These are phyloP conservation scores for Alternaria arborescens DNA, from an alignment of 2,329 filamentous ascomycete species.

Conservation along the genomic window DNA sequence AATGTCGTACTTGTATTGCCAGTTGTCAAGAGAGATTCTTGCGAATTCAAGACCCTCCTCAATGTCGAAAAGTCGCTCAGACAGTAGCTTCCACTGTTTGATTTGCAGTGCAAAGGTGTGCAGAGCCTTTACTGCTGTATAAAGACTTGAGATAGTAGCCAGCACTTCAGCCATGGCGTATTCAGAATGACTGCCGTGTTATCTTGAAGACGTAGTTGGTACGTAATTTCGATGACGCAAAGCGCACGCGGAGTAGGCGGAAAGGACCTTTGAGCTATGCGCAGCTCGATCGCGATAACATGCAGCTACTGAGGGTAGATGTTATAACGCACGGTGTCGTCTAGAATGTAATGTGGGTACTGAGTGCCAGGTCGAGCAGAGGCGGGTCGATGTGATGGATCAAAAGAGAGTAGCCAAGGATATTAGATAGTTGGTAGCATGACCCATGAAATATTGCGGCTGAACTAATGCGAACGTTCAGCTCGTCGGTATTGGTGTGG, in stretches of 20 bases:
- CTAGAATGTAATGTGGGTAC: background rate
- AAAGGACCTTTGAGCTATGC: background rate
- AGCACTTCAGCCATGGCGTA: conserved; percentile 33
- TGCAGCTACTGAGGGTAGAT: background rate
- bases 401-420: background rate
- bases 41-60: conserved; percentile 28
- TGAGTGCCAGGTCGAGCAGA: background rate
- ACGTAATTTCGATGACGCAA: background rate
- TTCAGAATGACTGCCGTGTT: background rate
- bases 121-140: conserved; percentile 27
- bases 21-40: conserved; percentile 31
- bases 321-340: background rate
- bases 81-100: conserved; percentile 28
- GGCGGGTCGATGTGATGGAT: background rate
- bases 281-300: background rate
- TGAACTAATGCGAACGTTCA: conserved; percentile 26
- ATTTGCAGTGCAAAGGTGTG: conserved; percentile 30
- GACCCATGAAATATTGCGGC: conserved; percentile 17
- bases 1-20: conserved; percentile 37
- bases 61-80: conserved; percentile 36
- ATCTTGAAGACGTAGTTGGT: background rate
- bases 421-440: conserved; percentile 18
- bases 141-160: conserved; percentile 25
- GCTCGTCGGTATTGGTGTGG: conserved; percentile 21
- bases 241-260: background rate